A percentile compares a stretch with the other conserved stretches of the same genome.
phyloP scores from a whole-genome alignment of 2,329 filamentous ascomycete genomes.

The Diaporthe ampelina region DNA sequence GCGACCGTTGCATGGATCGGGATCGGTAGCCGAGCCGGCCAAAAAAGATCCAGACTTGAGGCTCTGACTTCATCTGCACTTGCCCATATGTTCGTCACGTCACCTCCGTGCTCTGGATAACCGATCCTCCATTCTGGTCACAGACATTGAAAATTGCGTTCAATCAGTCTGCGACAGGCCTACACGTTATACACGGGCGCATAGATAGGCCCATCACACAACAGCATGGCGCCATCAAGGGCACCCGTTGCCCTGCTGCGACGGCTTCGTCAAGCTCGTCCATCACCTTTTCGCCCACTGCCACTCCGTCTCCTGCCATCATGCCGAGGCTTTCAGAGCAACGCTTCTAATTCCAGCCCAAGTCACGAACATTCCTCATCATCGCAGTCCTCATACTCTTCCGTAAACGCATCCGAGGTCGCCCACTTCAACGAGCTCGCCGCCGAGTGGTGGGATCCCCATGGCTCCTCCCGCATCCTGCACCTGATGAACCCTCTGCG shows the following conservation, averaged over 20 bases:
- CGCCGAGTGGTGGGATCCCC: conserved; percentile 96
- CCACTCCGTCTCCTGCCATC: conserved; percentile 31
- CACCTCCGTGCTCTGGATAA: not conserved
- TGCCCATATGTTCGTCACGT: not conserved
- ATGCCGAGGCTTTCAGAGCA: conserved; percentile 24
- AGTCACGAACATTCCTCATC: conserved; percentile 36
- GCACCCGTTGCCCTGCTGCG: conserved; percentile 34
- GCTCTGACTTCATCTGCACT: conserved; percentile 22
- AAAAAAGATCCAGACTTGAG: conserved; percentile 24
- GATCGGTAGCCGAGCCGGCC: not conserved
- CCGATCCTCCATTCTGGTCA: not conserved
- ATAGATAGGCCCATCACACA: not conserved
- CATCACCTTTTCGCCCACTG: conserved; percentile 18
- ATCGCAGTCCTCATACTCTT: conserved; percentile 64
- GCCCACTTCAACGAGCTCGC: conserved; percentile 96
- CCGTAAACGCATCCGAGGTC: conserved; percentile 90
- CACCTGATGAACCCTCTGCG: conserved; percentile 99
- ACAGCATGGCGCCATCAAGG: conserved; percentile 40
- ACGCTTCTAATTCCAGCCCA: not conserved
- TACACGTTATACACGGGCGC: not conserved
- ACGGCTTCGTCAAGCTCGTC: conserved; percentile 24
- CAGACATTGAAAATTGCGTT: not conserved
- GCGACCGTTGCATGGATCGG: conserved; percentile 20
- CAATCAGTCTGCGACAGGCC: not conserved
- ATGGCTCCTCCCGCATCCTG: conserved; percentile 90